These are phyloP conservation scores for Suillus lakei DNA, from an alignment of 768 basidiomycete species.

Conservation along the genomic window DNA sequence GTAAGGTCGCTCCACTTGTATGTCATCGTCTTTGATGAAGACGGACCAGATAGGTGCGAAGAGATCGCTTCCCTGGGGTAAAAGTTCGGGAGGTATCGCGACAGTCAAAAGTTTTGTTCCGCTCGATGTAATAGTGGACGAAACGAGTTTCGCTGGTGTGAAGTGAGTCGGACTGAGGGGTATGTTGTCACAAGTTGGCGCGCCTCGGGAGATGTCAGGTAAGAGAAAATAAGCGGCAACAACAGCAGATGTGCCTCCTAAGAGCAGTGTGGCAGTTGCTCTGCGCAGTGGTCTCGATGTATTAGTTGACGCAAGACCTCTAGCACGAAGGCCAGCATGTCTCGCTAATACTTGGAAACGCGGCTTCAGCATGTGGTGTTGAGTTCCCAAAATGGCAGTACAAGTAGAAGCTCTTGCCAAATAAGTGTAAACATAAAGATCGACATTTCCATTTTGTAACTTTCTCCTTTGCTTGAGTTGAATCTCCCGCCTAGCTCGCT, in stretches of 20 bases:
- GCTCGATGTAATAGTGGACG: constrained; percentile 54
- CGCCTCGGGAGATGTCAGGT: constrained; percentile 50
- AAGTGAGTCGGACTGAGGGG: constrained; percentile 54
- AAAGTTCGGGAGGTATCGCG: constrained; percentile 50
- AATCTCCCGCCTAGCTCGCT: constrained; percentile 13
- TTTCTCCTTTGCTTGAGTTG: constrained; percentile 1
- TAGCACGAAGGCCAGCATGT: background rate
- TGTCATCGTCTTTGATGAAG: constrained; percentile 85
- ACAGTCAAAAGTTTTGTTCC: constrained; percentile 71
- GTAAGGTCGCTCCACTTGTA: constrained; percentile 86
- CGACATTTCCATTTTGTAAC: background rate
- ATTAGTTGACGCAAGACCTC: background rate
- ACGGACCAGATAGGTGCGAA: constrained; percentile 70
- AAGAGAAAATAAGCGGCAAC: constrained; percentile 57
- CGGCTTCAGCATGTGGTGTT: constrained; percentile 11
- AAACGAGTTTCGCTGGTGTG: constrained; percentile 61
- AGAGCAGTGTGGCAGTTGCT: constrained; percentile 6
- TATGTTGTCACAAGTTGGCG: constrained; percentile 43
- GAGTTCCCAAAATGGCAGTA: constrained; percentile 17
- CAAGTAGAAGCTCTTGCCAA: constrained; percentile 20
- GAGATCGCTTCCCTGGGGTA: constrained; percentile 28
- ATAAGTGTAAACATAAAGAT: constrained; percentile 28
- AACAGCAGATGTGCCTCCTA: constrained; percentile 45
- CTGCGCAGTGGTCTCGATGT: background rate
- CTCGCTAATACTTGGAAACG: background rate